Percentiles rank a stretch among this genome's conserved stretches.
phyloP scores from a whole-genome alignment of 164 flowering plant genomes.

The Protea cynaroides region DNA sequence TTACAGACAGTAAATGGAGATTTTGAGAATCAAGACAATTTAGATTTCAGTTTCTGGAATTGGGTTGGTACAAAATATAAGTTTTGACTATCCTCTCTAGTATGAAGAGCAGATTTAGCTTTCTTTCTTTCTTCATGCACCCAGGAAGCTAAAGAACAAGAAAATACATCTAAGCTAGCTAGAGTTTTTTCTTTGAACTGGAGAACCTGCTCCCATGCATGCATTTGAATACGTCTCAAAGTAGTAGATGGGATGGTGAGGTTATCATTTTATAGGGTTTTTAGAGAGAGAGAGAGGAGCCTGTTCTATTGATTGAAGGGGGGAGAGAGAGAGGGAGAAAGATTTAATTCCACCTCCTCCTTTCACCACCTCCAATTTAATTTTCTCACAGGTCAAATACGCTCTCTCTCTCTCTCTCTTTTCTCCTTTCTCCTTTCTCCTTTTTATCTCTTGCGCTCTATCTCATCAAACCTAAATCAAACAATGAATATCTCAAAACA shows the following conservation, averaged over 20 bases:
- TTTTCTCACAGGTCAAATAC: constrained; percentile 46
- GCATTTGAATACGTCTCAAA: too few relatives aligned
- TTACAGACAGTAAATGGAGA: not conserved
- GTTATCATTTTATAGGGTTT: constrained; percentile 9
- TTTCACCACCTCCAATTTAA: constrained; percentile 41
- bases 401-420: constrained; percentile 28
- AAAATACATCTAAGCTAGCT: too few relatives aligned
- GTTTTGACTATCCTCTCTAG: too few relatives aligned
- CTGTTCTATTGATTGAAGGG: constrained; percentile 15
- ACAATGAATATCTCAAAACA: too few relatives aligned
- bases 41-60: too few relatives aligned
- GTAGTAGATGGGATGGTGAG: constrained; percentile 1
- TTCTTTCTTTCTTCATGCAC: not conserved
- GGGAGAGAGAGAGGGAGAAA: constrained; percentile 31
- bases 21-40: not conserved
- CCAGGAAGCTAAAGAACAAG: too few relatives aligned
- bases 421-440: too few relatives aligned
- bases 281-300: constrained; percentile 35
- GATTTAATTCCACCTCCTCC: constrained; percentile 31
- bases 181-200: not conserved
- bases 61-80: too few relatives aligned
- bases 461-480: too few relatives aligned
- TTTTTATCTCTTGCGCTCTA: too few relatives aligned
- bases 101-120: not conserved
- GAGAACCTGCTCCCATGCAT: too few relatives aligned